Base-by-base conservation (phyloP, 257 asterid genomes). In the Nicotiana tabacum region DNA sequence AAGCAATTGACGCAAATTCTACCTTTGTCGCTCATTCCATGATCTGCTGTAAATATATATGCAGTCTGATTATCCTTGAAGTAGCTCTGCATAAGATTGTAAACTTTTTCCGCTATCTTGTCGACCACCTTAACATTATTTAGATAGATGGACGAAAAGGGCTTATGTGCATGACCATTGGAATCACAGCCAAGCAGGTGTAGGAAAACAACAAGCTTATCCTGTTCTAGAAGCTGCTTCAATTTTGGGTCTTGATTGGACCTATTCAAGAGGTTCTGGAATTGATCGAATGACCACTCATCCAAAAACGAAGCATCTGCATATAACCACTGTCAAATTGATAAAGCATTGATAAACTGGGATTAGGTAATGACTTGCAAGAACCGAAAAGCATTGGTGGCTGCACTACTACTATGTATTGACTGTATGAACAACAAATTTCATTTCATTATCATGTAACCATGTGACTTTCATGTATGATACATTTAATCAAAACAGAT, bases 11-110 rank as follows among this genome's bases (percentile, higher is more conserved):
- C 33, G 15, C 32, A n/a, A 67, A 56, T 15, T 29, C 79, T 83
- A 94, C 99, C 99, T 96, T 96, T 96, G 87, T 96, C 99, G 79
- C 98, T 96, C 98, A 96, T 96, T 84, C 99, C 98, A 90, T 96
- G 99, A 87, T 96, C 99, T 70, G 99, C 98, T 17, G 99, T 96
- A 85, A 96, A 96, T 77, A 96, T 87, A 84, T 89, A 96, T n/a
- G 98, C 86, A 27, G 99, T 93, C 88, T 79, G 87, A 84, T 94
- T 90, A 87, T 96, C 99, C 86, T 96, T 91, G 94, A 84, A 96
- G 90, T 90, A 90, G 88, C 57, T 91, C 94, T 93, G 95, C 86
- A 96, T 85, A 89, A 94, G 93, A 92, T 93, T 90, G 91, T 96
- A 91, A 90, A 92, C 97, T 81, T 97, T 94, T 92, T 93, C 94